Base-by-base conservation (phyloP, 2,329 filamentous ascomycete genomes). In the Metarhizium guizhouense region DNA sequence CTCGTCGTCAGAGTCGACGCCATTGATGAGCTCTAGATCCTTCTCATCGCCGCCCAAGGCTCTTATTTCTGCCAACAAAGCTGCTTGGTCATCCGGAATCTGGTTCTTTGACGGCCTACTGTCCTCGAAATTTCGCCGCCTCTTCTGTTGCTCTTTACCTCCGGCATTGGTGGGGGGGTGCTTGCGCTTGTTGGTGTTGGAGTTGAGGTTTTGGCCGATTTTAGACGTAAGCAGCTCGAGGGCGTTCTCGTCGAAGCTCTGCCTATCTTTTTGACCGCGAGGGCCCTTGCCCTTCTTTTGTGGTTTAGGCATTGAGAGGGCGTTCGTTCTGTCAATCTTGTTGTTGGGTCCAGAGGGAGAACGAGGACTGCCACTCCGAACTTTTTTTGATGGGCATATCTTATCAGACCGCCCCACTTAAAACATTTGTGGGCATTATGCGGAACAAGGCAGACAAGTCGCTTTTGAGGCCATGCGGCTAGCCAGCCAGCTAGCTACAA, bases 21-120 rank as follows among this genome's bases (percentile, higher is more conserved):
- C 81, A 47, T 76, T 79, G 54, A 87, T 77, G 38, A 87, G 75
- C 40, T 82, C 79, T 47, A 85, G 67, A 59, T 87, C 85, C 47
- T 82, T 76, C 67, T 87, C 81, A 54, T 85, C 82, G 14, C 85
- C 85, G 3, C 84, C 85, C 2, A 88, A 72, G 14, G 81, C 82
- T 60, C 77, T 74, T 58, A 87, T 87, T 63, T 87, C 85, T 55
- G 82, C 77, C 7, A 87, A 70, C 4, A 87, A 71, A 13, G 69
- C 65, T 36, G 72, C 70, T n/a, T 68, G 61, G 25, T 68, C 68
- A 29, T 68, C 63, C 11, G 65, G 61, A 16, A 49, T 36, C 40
- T 58, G 54, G 29, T 61, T 62, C 61, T 65, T 70, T 50, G 61
- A 56, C 30, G 54, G 60, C 29, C 57, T 18, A 16, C 18, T 51